A percentile compares a stretch with the other conserved stretches of the same genome.
Conservation (phyloP, 768 basidiomycete genomes). For the Lanmaoa rubissima region DNA sequence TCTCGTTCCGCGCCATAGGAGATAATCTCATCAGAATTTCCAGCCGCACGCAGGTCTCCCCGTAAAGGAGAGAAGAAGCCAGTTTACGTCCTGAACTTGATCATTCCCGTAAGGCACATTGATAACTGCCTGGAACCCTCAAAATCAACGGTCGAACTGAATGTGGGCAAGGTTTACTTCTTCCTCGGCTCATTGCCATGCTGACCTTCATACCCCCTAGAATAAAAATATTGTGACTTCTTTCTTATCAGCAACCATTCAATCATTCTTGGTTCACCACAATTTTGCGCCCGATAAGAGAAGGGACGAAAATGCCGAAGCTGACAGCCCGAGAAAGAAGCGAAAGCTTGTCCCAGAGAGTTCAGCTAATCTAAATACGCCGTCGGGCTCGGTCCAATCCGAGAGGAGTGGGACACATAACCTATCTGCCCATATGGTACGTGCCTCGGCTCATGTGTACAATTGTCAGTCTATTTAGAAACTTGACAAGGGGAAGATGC, state of each 20-base stretch:
- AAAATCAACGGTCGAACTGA: constrained; percentile 64
- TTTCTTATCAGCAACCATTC: constrained; percentile 58
- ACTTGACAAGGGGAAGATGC: constrained; percentile 11
- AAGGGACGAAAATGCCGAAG: constrained; percentile 10
- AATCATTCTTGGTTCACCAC: constrained; percentile 62
- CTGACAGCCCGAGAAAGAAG: constrained; percentile 48
- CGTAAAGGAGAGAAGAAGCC: constrained; percentile 77
- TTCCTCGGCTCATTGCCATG: constrained; percentile 8
- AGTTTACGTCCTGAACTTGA: constrained; percentile 79
- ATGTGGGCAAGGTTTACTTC: constrained; percentile 43
- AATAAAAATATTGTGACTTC: constrained; percentile 52
- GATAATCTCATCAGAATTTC: constrained; percentile 6
- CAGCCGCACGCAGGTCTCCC: constrained; percentile 69
- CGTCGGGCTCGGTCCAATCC: constrained; percentile 1
- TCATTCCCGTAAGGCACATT: constrained; percentile 59
- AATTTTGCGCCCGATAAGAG: constrained; percentile 44
- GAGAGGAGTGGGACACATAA: constrained; percentile 9
- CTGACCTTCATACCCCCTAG: constrained; percentile 35
- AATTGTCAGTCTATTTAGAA: constrained; percentile 7
- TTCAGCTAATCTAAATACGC: constrained; percentile 4
- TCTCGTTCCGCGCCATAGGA: constrained; percentile 9
- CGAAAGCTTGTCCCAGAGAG: constrained; percentile 38
- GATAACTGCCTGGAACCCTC: constrained; percentile 83
- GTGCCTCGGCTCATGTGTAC: constrained; percentile 9
- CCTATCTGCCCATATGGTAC: constrained; percentile 21